A percentile compares a stretch with the other conserved stretches of the same genome.
Conservation (phyloP, 2,329 filamentous ascomycete species). For the Metarhizium anisopliae region DNA sequence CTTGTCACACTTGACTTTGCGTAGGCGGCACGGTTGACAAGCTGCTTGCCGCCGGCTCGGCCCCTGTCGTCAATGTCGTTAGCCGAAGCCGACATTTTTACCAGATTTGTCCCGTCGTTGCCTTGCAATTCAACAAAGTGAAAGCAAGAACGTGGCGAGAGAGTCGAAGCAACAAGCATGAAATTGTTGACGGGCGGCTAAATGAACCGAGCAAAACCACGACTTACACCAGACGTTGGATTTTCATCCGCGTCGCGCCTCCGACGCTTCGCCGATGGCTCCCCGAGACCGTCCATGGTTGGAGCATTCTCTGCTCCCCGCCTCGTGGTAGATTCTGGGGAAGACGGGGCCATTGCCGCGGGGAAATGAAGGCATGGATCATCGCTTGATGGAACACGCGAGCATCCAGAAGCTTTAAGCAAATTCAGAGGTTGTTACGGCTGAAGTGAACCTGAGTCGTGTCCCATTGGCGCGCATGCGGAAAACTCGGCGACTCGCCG, state of each 20-base stretch:
- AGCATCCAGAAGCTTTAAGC: not conserved
- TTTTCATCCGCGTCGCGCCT: no score
- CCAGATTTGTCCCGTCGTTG: no score
- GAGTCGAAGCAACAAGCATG: no score
- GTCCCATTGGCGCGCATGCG: no score
- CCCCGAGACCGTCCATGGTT: not conserved
- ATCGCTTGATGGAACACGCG: not conserved
- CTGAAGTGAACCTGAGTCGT: no score
- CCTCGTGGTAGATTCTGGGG: slow-evolving; percentile 4
- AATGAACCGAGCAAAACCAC: no score
- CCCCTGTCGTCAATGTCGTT: not conserved
- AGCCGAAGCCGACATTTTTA: not conserved
- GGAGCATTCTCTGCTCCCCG: not conserved
- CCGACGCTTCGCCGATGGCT: slow-evolving; percentile 5
- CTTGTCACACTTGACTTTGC: slow-evolving; percentile 7
- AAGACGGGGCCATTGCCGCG: slow-evolving; percentile 1
- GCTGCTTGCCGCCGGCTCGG: slow-evolving; percentile 11
- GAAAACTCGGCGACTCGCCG: no score
- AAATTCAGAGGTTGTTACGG: no score
- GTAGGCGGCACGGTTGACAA: slow-evolving; percentile 10
- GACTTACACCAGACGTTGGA: no score
- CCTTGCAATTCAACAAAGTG: no score
- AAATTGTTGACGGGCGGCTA: no score
- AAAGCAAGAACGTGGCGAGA: not conserved
- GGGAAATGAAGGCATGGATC: not conserved